Base-by-base conservation (phyloP, 768 basidiomycete species). In the Mycena kentingensis region DNA sequence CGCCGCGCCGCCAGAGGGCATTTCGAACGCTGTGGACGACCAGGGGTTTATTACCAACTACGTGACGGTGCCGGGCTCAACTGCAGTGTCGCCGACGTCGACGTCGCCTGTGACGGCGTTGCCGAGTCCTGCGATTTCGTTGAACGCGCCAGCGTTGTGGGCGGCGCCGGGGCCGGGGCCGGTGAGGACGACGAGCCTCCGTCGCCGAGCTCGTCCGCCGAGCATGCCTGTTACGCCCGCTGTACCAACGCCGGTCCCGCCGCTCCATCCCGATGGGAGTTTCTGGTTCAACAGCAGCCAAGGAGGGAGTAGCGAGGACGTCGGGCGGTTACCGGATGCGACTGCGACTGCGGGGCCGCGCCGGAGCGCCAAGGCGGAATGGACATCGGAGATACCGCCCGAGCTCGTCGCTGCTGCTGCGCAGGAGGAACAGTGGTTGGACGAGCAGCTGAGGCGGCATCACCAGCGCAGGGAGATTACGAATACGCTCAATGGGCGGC, bases 11-110 rank as follows among this genome's bases (percentile, higher is more conserved):
- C 26, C 58, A 21, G 80, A 87, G 57, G 84, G 90, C 57, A 78
- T 79, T 22, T 88, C 90, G 5, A 86, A 88, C 22, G 93, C 93
- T 1, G 93, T 95, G 41, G 93, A 94, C 65, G 94, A 98, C 66
- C 90, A 93, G 63, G 96, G 96, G 27, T 88, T 88, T 24, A 77
- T 98, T 38, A 92, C 96, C 47, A 98, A 98, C 72, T 98, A 96
- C 66, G 85, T 98, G 52, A 85, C 87, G 37, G 88, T 91, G 2
- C 70, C 77, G 34, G 63, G 72, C 18, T 67, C 37, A 10, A 50
- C 52, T 4, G 8, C 41, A 12, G 21, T 24, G 7, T 12, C 41
- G 41, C 12, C 41, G 13, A 42, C 41, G 13, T 13, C 37, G 37
- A 21, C 13, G n/a, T 19, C 37, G 13, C n/a, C n/a, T n/a, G n/a